Evolutionary conservation across 129 eudicot genomes (phyloP), one percentile per base, ranked within the genome.

Genomic region (Deinandra increscens): DNA sequence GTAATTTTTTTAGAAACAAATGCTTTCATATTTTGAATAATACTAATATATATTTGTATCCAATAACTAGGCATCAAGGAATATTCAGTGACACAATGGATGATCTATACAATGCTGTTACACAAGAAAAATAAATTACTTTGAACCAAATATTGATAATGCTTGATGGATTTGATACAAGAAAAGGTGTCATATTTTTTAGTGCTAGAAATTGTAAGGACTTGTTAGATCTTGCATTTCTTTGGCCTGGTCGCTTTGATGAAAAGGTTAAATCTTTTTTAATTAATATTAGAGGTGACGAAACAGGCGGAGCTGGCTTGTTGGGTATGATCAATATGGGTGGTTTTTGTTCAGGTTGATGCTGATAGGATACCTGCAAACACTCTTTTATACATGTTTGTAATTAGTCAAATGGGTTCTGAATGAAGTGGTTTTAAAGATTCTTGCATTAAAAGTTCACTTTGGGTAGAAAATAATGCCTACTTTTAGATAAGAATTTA

Each of bases 211-310:
- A 92, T 68, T 78, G 98, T 36, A 88, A 62, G 78, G 98, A 92
- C 88, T 77, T 92, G 79, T 77, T 92, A 55, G 98, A 92, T 73
- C 96, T 95, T 44, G 98, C 98, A 67, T 96, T 92, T 81, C 89
- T 92, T 54, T 89, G 98, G 58, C 98, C 98, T 26, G 98, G 98
- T 67, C 94, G 98, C 14, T 92, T 92, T 84, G 98, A 92, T 78
- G 85, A 96, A 31, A 88, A 92, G 95, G 95, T 91, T 79, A 81
- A 72, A 33, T 67, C n/a, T 44, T 75, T 75, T 15, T 38, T 56
- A 18, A 29, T 65, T 7, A 44, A 18, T 45, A 45, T 18, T 33
- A 45, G 5, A 29, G 44, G 45, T 33, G 36, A 51, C 38, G 12
- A 41, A 20, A 41, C 29, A 33, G 53, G 41, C 11, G 26, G 9